phyloP scores from a whole-genome alignment of 805 yeast genomes.

The Suhomyces prunicola region DNA sequence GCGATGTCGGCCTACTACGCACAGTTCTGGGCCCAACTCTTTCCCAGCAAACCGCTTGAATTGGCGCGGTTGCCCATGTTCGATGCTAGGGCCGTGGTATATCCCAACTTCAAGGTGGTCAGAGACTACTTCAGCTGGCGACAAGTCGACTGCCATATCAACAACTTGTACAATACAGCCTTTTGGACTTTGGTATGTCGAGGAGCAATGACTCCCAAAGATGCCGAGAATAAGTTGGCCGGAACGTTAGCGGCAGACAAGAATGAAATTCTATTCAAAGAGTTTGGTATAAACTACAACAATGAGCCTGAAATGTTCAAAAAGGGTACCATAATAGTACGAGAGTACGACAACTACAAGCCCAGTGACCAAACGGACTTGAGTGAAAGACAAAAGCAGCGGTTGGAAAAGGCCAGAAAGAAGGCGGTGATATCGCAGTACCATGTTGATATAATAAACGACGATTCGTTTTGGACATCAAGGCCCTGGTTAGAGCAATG shows the following conservation, averaged over 20 bases:
- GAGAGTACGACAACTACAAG: constrained; percentile 40
- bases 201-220: constrained; percentile 69
- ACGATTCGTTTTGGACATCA: constrained; percentile 53
- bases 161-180: constrained; percentile 87
- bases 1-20: constrained; percentile 76
- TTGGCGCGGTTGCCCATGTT: constrained; percentile 71
- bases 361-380: constrained; percentile 12
- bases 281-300: constrained; percentile 85
- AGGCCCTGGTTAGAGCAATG: constrained; percentile 35
- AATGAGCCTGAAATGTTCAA: constrained; percentile 84
- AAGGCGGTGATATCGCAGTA: constrained; percentile 44
- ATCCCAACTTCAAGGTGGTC: constrained; percentile 61
- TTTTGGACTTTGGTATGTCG: constrained; percentile 81
- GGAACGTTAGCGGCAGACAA: constrained; percentile 85
- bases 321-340: constrained; percentile 69
- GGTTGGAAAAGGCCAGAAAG: constrained; percentile 46
- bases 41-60: constrained; percentile 49
- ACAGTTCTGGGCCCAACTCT: constrained; percentile 59
- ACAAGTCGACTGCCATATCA: constrained; percentile 94
- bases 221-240: constrained; percentile 71
- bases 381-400: constrained; percentile 46
- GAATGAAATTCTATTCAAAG: constrained; percentile 76
- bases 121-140: constrained; percentile 92
- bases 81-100: constrained; percentile 86
- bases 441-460: constrained; percentile 64